Evolutionary conservation across 495 filamentous ascomycete genomes (phyloP).

Genomic region (Xylaria nigripes): DNA sequence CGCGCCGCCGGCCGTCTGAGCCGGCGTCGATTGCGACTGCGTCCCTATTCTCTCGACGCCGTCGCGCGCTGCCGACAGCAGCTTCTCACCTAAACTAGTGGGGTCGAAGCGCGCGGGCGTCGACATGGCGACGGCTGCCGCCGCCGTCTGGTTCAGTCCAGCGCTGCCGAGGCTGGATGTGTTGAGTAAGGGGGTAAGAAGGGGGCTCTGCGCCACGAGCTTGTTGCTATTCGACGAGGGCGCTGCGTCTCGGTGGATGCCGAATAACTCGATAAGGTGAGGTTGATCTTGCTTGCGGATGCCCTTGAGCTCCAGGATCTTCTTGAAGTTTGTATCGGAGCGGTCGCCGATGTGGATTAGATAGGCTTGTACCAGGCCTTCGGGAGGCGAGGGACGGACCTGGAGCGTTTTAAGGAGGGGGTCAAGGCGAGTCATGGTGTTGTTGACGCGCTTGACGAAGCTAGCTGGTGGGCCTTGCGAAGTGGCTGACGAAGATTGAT

Average conservation of each 20-base stretch:
- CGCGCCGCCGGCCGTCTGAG: background rate
- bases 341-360: conserved; percentile 87
- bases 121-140: conserved; percentile 29
- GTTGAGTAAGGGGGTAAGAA: conserved; percentile 51
- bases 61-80: conserved; percentile 79
- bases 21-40: conserved; percentile 41
- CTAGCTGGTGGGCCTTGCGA: conserved; percentile 44
- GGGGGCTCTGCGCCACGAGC: conserved; percentile 49
- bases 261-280: conserved; percentile 79
- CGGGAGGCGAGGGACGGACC: conserved; percentile 80
- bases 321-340: conserved; percentile 90
- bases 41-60: conserved; percentile 82
- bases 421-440: conserved; percentile 78
- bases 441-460: conserved; percentile 83
- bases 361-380: conserved; percentile 94
- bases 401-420: conserved; percentile 93
- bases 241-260: conserved; percentile 60
- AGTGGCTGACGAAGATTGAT: conserved; percentile 30
- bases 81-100: conserved; percentile 60
- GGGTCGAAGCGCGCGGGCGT: conserved; percentile 67
- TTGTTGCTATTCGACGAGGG: conserved; percentile 49
- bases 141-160: conserved; percentile 23
- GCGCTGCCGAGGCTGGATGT: conserved; percentile 30
- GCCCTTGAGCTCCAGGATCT: conserved; percentile 89
- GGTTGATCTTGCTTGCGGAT: conserved; percentile 76